Conservation (phyloP, 1,139 yeast genomes). For the Hemisphaericaspora subhashii region DNA sequence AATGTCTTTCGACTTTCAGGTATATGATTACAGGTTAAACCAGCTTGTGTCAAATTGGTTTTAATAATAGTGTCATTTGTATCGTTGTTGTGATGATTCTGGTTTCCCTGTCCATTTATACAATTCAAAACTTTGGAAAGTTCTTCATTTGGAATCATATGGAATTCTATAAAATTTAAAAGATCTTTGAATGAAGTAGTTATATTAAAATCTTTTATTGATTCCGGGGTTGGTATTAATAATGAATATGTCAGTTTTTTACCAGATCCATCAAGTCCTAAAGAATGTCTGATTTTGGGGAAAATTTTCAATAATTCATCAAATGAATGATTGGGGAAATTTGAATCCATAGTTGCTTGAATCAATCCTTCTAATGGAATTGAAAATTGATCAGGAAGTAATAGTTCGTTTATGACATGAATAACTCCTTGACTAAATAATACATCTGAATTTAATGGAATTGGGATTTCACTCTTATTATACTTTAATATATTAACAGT, state of each 20-base stretch:
- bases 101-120: constrained; percentile 16
- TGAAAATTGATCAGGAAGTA: constrained; percentile 57
- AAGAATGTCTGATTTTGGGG: constrained; percentile 26
- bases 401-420: constrained; percentile 61
- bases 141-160: constrained; percentile 61
- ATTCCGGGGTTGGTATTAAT: constrained; percentile 68
- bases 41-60: constrained; percentile 39
- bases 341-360: constrained; percentile 44
- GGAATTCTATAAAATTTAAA: constrained; percentile 60
- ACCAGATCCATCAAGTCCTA: constrained; percentile 20
- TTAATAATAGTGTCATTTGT: constrained; percentile 13
- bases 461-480: constrained; percentile 27
- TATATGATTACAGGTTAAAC: constrained; percentile 43
- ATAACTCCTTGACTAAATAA: constrained; percentile 84
- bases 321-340: constrained; percentile 40
- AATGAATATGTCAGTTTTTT: constrained; percentile 53
- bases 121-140: constrained; percentile 35
- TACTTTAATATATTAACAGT: constrained; percentile 25
- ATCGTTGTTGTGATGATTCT: constrained; percentile 3
- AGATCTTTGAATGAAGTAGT: constrained; percentile 46
- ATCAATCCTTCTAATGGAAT: constrained; percentile 62
- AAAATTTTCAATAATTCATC: constrained; percentile 44
- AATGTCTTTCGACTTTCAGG: constrained; percentile 40
- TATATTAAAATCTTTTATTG: constrained; percentile 54
- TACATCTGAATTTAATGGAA: constrained; percentile 60